Base-by-base conservation (phyloP, 2,329 filamentous ascomycete species). In the Tolypocladium cylindrosporum region DNA sequence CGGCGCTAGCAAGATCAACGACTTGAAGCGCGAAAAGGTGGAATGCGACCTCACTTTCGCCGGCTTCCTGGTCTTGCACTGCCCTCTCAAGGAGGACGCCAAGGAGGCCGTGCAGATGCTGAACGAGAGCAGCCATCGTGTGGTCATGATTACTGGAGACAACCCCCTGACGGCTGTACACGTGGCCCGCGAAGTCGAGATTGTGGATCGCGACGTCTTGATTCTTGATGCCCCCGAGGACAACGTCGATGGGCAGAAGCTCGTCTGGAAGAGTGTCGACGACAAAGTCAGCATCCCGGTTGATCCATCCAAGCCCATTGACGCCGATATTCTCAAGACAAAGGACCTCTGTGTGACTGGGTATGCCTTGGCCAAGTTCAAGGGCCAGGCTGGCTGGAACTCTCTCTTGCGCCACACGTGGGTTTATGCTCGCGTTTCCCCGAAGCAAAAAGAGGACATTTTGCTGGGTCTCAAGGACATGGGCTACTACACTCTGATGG, bases 111-210 rank as follows among this genome's bases (percentile, higher is more conserved):
- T 99, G 45, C 90, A 89, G 63, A 97, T 97, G 91, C 82, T 99
- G 66, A 99, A 97, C 70, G 94, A 99, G 78, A 97, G 93, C 74
- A 97, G 92, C 75, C 94, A 99, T 73, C 90, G 94, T 66, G 91
- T 96, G 53, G 89, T 99, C 65, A 99, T 99, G 94, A 99, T 99
- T 64, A 99, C 94, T 60, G 94, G 94, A 70, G 94, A 99, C 73
- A 99, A 99, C 72, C 93, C 94, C 14, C 81, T 99, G 56, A 99
- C 94, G 45, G 94, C 94, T 63, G 90, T 96, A 13, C 93, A 99
- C 69, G 94, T 99, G 58, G 94, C 94, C 19, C 87, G 88, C 61
- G 88, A 97, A 71, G 94, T 99, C 34, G 94, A 99, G 72, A 99
- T 99, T 71, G 91, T 99, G 19, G 94, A 99, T 68, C 88, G 94